Percentiles rank a stretch among this genome's conserved stretches.
Conservation (phyloP, 2,329 filamentous ascomycete species). For the Neophaeococcomyces aloes region DNA sequence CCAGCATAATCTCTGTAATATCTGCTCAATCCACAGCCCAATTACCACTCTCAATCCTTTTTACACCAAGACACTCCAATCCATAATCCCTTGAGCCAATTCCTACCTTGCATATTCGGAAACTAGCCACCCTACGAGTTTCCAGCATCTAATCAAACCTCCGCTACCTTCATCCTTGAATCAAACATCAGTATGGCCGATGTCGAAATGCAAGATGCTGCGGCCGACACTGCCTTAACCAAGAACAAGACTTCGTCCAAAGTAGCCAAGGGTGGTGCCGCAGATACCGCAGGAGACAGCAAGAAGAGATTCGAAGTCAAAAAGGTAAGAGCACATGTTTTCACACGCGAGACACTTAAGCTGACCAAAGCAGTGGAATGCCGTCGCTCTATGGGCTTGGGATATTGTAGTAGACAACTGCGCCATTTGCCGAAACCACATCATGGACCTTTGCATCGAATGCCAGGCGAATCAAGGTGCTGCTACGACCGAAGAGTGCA, state of each 20-base stretch:
- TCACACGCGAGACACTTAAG: slow-evolving; percentile 9
- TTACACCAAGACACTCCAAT: no score
- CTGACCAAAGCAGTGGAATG: slow-evolving; percentile 67
- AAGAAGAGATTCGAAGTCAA: slow-evolving; percentile 99
- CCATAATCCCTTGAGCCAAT: no score
- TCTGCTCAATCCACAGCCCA: neutral
- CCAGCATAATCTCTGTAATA: slow-evolving; percentile 4
- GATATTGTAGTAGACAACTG: slow-evolving; percentile 99
- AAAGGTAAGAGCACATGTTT: slow-evolving; percentile 54
- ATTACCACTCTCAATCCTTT: no score
- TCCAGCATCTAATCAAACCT: no score
- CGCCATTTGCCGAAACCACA: slow-evolving; percentile 97
- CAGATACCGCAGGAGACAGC: slow-evolving; percentile 45
- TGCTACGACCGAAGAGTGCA: slow-evolving; percentile 94
- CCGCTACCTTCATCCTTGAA: no score
- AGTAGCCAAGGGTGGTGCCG: slow-evolving; percentile 42
- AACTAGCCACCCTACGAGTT: no score
- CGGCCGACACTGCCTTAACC: slow-evolving; percentile 35
- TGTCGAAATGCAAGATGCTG: slow-evolving; percentile 90
- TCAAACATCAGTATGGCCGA: slow-evolving; percentile 60
- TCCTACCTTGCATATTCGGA: no score
- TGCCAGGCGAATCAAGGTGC: slow-evolving; percentile 98
- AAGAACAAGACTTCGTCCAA: slow-evolving; percentile 50
- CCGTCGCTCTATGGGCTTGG: slow-evolving; percentile 96
- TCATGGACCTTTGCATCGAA: slow-evolving; percentile 99